Evolutionary conservation across 2,329 filamentous ascomycete genomes (phyloP), one percentile per base, ranked within the genome.

Genomic region (Trichoderma koningii): DNA sequence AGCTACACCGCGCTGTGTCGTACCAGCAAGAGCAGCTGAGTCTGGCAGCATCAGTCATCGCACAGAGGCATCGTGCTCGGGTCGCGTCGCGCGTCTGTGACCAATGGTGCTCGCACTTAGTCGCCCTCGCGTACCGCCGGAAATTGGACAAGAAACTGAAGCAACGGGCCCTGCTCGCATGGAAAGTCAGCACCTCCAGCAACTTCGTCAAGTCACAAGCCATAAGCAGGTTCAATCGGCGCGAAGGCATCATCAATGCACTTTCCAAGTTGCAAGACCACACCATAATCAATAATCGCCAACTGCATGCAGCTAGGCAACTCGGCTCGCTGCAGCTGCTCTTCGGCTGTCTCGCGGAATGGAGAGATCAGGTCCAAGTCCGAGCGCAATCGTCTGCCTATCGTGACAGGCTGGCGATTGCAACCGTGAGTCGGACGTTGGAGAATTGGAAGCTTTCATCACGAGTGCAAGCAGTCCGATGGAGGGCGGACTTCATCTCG

Each of bases 371-470:
- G 63, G 64, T 71, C 15, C 74, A 76, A 56, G 61, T 70, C 41
- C 60, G 65, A n/a, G 67, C 70, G 42, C 70, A 69, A 47, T 73
- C 74, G 44, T 47, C 63, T 21, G 55, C 63, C 9, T 76, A 71
- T 59, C 70, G 66, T 9, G 70, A 66, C 41, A 64, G 66, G 48
- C 28, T 69, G 2, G 65, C 71, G 14, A 38, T 66, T 14, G 64
- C 71, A 34, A 72, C 71, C 14, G 69, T 65, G 9, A 62, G 34
- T 10, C 68, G 67, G 23, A 66, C 65, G 5, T 73, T 77, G 50
- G 64, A 71, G 38, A 63, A 68, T n/a, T 78, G 76, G 76, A 75
- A 74, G 52, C 60, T 78, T 19, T 70, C 67, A 48, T 72, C 74
- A 47, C 74, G 75, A 55, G 71, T 71, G 7, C 72, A 76, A 57